Percentiles rank a stretch among this genome's conserved stretches.
Conservation (phyloP, 2,329 filamentous ascomycete genomes). For the Microdochium trichocladiopsis region DNA sequence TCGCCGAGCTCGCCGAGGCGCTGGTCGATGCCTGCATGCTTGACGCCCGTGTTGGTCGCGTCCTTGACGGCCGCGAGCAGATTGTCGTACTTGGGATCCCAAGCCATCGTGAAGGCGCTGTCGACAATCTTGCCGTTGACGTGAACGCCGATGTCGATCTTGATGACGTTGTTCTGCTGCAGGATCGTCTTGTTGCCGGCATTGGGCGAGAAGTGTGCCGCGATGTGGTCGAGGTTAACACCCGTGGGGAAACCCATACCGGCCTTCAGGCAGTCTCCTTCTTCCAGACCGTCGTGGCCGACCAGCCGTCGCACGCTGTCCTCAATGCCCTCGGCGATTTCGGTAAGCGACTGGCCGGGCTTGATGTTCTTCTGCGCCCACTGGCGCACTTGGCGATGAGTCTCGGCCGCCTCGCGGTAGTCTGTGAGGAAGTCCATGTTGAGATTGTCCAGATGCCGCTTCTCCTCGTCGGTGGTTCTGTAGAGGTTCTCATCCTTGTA, state of each 20-base stretch:
- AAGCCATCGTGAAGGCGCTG: slow-evolving; percentile 73
- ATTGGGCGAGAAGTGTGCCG: slow-evolving; percentile 83
- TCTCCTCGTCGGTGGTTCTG: slow-evolving; percentile 78
- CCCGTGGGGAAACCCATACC: slow-evolving; percentile 87
- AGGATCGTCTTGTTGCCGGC: slow-evolving; percentile 75
- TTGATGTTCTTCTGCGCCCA: slow-evolving; percentile 76
- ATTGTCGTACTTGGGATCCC: slow-evolving; percentile 68
- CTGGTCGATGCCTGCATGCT: slow-evolving; percentile 87
- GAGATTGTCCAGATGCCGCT: slow-evolving; percentile 73
- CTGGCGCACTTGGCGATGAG: slow-evolving; percentile 81
- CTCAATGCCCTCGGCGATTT: slow-evolving; percentile 85
- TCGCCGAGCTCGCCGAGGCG: slow-evolving; percentile 80
- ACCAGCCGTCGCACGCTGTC: slow-evolving; percentile 71
- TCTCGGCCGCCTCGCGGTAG: slow-evolving; percentile 78
- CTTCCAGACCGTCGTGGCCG: slow-evolving; percentile 67
- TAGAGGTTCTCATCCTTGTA: slow-evolving; percentile 72
- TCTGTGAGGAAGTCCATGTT: slow-evolving; percentile 74
- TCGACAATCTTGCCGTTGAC: slow-evolving; percentile 76
- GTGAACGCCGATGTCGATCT: slow-evolving; percentile 77
- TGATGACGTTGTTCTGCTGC: slow-evolving; percentile 69
- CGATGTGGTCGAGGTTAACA: slow-evolving; percentile 76
- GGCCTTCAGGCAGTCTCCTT: slow-evolving; percentile 70
- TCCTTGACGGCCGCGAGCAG: slow-evolving; percentile 66
- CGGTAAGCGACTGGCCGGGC: slow-evolving; percentile 72
- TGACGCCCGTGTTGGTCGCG: slow-evolving; percentile 79